phyloP scores from a whole-genome alignment of 306 rosid genomes.

The Trifolium subterraneum region DNA sequence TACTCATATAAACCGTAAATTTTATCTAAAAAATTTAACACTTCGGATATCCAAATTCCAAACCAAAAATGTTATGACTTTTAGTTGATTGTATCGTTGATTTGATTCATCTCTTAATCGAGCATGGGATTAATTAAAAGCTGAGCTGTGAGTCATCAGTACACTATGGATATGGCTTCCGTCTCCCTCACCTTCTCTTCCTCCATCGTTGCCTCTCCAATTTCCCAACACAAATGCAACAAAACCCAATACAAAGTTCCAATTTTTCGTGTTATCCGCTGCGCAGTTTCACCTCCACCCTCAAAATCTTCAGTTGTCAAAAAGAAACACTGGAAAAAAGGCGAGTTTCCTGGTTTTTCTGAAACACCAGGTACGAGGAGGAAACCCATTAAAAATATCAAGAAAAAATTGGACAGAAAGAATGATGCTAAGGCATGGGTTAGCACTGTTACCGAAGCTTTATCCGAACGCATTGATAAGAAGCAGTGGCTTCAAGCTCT shows the following conservation, averaged over 20 bases:
- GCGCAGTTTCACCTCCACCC: conserved; percentile 60
- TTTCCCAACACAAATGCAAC: conserved; percentile 41
- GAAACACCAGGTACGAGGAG: conserved; percentile 54
- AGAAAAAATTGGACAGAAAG: conserved; percentile 78
- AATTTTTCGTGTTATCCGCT: conserved; percentile 42
- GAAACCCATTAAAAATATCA: conserved; percentile 71
- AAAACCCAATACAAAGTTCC: conserved; percentile 31
- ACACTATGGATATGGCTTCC: conserved; percentile 57
- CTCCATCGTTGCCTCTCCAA: conserved; percentile 58
- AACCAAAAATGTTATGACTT: too few relatives aligned
- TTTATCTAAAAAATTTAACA: too few relatives aligned
- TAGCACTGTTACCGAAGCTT: conserved; percentile 88
- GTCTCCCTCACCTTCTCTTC: conserved; percentile 69
- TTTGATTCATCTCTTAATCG: too few relatives aligned
- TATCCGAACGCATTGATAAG: conserved; percentile 66
- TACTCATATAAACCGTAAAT: too few relatives aligned
- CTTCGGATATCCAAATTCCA: too few relatives aligned
- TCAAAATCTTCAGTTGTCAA: conserved; percentile 46
- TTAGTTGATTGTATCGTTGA: too few relatives aligned
- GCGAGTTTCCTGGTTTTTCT: conserved; percentile 75
- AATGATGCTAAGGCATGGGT: conserved; percentile 85
- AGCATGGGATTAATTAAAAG: too few relatives aligned
- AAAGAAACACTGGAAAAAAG: conserved; percentile 85
- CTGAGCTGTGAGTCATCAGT: neutral
- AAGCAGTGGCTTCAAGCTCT: conserved; percentile 98